Base-by-base conservation (phyloP, 1,284 basidiomycete species). In the Cryptococcus sp. region DNA sequence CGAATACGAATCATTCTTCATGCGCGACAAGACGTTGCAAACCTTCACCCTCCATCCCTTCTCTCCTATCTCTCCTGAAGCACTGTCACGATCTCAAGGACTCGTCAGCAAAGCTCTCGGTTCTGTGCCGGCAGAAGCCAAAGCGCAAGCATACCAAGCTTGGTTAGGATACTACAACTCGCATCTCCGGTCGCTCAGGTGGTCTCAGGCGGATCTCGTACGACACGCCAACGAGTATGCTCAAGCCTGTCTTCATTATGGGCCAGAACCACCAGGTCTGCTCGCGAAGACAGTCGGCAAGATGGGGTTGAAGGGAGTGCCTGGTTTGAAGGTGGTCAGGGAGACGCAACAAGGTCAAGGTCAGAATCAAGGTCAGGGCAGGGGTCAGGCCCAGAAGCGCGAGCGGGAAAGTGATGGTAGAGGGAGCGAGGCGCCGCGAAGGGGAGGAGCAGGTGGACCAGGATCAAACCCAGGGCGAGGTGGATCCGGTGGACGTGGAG, bases 101-200 rank as follows among this genome's bases (percentile, higher is more conserved):
- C 50, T 62, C 3, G 74, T 84, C 6, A 55, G 53, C n/a, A 52
- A 47, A 3, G 78, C 75, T 20, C 59, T 75, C 57, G 46, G 64
- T 13, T 31, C 55, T 0, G 67, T 80, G 15, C 71, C 76, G 23
- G 66, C 66, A 15, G 76, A 80, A 39, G 63, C 72, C 7, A 86
- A 85, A 67, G 77, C 75, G 0, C 81, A 84, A 66, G 82, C 84
- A 0, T 88, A 87, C 69, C 73, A 78, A 60, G 80, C 80, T 15
- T 77, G 74, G 83, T 81, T 88, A 47, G 87, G 87, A 10, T 87
- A 85, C 72, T 87, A 87, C 73, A 84, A 84, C 47, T 69, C 78
- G 1, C 78, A 73, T 51, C 58, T 80, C 22, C 81, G 79, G 62
- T 65, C 71, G 39, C 61, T 85, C 52, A 68, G 76, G 44, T 83